Conservation (phyloP, 768 basidiomycete genomes). For the Trametes punicea region DNA sequence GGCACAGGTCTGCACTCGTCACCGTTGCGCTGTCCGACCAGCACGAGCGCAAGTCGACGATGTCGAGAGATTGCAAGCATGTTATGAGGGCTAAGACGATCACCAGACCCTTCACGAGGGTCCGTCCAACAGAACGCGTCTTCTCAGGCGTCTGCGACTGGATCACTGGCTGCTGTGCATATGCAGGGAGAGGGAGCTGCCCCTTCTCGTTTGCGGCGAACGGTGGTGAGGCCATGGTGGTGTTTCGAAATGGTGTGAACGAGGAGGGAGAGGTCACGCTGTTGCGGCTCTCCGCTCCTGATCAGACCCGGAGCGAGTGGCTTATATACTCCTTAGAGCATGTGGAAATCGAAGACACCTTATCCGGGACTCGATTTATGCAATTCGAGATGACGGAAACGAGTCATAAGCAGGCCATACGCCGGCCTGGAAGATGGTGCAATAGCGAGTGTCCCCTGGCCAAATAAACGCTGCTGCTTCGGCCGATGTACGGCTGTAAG, state of each 20-base stretch:
- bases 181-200: background rate
- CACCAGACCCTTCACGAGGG: slow-evolving; percentile 12
- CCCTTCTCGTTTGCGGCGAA: slow-evolving; percentile 2
- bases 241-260: slow-evolving; percentile 1
- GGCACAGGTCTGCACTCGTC: slow-evolving; percentile 27
- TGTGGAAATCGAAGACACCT: background rate
- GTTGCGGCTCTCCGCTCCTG: background rate
- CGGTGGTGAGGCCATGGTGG: slow-evolving; percentile 16
- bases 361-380: slow-evolving; percentile 8
- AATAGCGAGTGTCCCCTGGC: no score
- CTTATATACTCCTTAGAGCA: background rate
- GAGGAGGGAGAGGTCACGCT: slow-evolving; percentile 5
- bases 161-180: slow-evolving; percentile 1
- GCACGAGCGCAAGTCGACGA: slow-evolving; percentile 5
- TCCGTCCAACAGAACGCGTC: slow-evolving; percentile 2
- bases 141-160: slow-evolving; percentile 1
- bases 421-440: background rate
- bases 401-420: background rate
- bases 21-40: background rate
- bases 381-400: background rate
- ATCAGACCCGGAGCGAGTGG: background rate
- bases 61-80: slow-evolving; percentile 1
- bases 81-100: slow-evolving; percentile 3
- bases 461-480: background rate
- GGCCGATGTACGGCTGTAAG: background rate